Evolutionary conservation across 106 monocot genomes (phyloP), one percentile per base, ranked within the genome.

Genomic region (Allium fistulosum): DNA sequence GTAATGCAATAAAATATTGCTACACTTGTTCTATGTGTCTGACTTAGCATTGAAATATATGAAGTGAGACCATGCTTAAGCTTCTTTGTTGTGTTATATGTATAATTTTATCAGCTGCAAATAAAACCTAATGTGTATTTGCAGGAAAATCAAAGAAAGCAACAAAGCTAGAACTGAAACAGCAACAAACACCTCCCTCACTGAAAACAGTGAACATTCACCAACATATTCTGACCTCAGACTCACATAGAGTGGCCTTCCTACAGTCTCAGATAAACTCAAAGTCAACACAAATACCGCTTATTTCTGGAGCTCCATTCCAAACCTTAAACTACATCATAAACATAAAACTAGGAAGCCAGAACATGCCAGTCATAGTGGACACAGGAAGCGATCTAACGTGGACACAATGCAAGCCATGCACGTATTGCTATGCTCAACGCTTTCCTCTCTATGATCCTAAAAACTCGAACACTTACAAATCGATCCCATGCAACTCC

Each of bases 311-410:
- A 17, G 65, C 65, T 0, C 79, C 78, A 62, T 83, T 95, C 4
- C 85, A 80, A 62, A 95, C 94, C 1, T 67, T 95, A 6, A 95
- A 95, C 74, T 95, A 95, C 73, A 58, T 95, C 4, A 77, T 91
- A 17, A 66, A 80, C 11, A 47, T 95, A 16, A 75, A 75, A 10
- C 46, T 95, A 13, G 83, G 83, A 5, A 70, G 72, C 49, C 71
- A 49, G 26, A 66, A 77, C 73, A 17, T 92, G 92, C 73, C 69
- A 63, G 71, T 94, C 80, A 88, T 93, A 14, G 78, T 93, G 18
- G 93, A 93, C 74, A 93, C 93, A 8, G 93, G 93, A 9, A 93
- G 93, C 71, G 93, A 93, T 65, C 79, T 93, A 52, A 88, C 85
- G 27, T 93, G 93, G 93, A 75, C 82, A 16, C 93, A 94, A 49